Percentiles rank a stretch among this genome's conserved stretches.
phyloP scores from a whole-genome alignment of 805 yeast species.

The Monosporozyma unispora region DNA sequence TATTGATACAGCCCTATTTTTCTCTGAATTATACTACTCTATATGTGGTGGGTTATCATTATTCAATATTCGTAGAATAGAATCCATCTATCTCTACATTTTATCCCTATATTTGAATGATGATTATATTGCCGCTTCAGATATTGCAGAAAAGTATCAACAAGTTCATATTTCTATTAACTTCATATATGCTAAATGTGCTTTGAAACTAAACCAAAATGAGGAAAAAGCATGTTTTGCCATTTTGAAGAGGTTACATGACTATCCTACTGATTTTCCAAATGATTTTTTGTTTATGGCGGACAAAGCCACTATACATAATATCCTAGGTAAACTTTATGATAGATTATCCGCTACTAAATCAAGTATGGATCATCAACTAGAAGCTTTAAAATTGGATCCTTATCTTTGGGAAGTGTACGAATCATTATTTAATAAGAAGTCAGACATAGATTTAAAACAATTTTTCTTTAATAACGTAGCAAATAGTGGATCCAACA shows the following conservation, averaged over 20 bases:
- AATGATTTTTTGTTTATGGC: constrained; percentile 38
- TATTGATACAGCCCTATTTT: constrained; percentile 65
- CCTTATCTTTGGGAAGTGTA: constrained; percentile 85
- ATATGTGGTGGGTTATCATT: constrained; percentile 25
- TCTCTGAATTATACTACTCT: constrained; percentile 73
- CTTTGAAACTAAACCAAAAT: constrained; percentile 16
- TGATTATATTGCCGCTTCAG: constrained; percentile 55
- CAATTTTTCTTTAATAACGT: constrained; percentile 8
- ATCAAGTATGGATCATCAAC: constrained; percentile 57
- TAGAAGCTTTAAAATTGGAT: constrained; percentile 60
- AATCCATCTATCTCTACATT: constrained; percentile 62
- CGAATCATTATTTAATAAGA: constrained; percentile 61
- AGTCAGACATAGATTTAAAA: constrained; percentile 49
- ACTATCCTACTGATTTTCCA: constrained; percentile 1
- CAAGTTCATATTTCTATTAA: constrained; percentile 62
- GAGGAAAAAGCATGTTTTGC: constrained; percentile 11
- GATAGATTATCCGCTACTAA: constrained; percentile 48
- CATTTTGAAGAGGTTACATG: constrained; percentile 6
- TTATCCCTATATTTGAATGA: constrained; percentile 51
- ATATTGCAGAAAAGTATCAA: constrained; percentile 31
- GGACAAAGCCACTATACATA: constrained; percentile 59
- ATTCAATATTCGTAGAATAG: constrained; percentile 33
- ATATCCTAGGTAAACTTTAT: constrained; percentile 63
- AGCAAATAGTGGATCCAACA: neutral
- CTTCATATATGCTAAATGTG: constrained; percentile 63